Base-by-base conservation (phyloP, 805 yeast genomes). In the Candida railenensis region DNA sequence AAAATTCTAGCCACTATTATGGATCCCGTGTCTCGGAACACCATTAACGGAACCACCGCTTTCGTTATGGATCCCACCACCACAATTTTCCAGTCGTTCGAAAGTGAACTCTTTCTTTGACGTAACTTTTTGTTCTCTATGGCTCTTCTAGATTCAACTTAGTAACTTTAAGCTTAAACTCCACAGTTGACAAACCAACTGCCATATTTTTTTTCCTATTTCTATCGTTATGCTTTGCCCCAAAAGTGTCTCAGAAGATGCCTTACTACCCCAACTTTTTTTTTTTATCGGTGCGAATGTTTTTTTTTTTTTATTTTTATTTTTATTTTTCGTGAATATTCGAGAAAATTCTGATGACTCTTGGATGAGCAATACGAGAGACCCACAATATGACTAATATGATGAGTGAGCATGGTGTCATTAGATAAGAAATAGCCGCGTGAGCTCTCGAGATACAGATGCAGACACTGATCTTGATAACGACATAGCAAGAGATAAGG, bases 211-310 rank as follows among this genome's bases (percentile, higher is more conserved):
- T 7, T 25, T 25, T 25, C 11, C 30, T 25, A 7, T 11, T 25
- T 25, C 30, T 11, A 11, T 25, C 30, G 30, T 25, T 11, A n/a
- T n/a, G n/a, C n/a, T n/a, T n/a, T 25, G 5, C 30, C 11, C 11
- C 30, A 11, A 25, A 25, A 7, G 30, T 25, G 30, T 25, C 30
- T 25, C 30, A 25, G 30, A 7, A 7, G 30, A 25, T 25, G 30
- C 30, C 30, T 25, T 11, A 22, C 16, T 37, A 21, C 40, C 40
- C 40, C 40, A 37, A 21, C 28, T 37, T 37, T 37, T 21, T 18
- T 20, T 34, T 5, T n/a, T 9, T 28, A 28, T 7, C 37, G 8
- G 7, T 16, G 4, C 39, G 22, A 12, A 15, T 20, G 4, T 20
- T 16, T 20, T 20, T 18, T 36, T 36, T 18, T 18, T 18, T 36